Evolutionary conservation across 108 stramenopile genomes (phyloP), one percentile per base, ranked within the genome.

Genomic region (Cyclotella choctawhatcheeana): DNA sequence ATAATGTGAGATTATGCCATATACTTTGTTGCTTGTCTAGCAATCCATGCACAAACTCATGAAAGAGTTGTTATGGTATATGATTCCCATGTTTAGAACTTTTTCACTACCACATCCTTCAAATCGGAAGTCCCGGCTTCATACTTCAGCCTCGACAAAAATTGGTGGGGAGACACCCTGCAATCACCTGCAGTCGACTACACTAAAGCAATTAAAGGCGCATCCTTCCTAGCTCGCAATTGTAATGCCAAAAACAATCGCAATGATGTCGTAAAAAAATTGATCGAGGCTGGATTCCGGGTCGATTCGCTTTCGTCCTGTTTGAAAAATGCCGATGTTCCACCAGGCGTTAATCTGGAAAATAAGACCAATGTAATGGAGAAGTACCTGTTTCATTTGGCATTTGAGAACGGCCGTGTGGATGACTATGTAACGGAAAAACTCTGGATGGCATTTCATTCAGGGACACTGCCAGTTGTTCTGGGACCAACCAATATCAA

Each of bases 401-500:
- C 85, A 18, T 87, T 87, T 37, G 93, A 94, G 35, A 69, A 71
- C 31, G 33, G 65, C 18, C 69, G 47, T 6, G 71, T 73, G 24
- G 81, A 88, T 37, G 89, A 94, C 67, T 83, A 91, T 60, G 83
- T 94, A 33, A 89, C 93, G 5, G 81, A 86, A 24, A 78, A 84
- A 44, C 53, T 88, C 4, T 94, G 88, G 88, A 84, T 80, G 24
- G 76, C 90, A 3, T 52, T 91, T 0, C 26, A 74, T 24, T 76
- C 89, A 31, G 90, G 93, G 12, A 69, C 87, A 0, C 52, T 91
- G n/a, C 93, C 93, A 1, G 81, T 89, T 16, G 60, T 87, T 65
- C 58, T 78, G 29, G 93, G 93, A 13, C 88, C 88, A 0, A 79
- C 81, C 22, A 93, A 93, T 69, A 69, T 86, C 40, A 69, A 69